Conservation (phyloP, 75 land plant genomes). For the Larix kaempferi region DNA sequence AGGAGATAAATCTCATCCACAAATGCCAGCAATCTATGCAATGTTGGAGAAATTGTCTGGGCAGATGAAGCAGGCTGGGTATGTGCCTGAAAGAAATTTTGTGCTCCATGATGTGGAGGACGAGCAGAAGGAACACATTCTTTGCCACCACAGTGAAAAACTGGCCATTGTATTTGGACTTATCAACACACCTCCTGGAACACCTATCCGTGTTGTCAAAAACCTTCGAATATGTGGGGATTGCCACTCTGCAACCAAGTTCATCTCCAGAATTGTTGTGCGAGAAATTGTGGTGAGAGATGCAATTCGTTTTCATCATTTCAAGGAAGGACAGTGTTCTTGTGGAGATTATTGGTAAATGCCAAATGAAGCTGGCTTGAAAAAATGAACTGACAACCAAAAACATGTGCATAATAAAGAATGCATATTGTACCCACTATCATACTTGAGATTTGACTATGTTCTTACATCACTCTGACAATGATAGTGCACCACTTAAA, state of each 20-base stretch:
- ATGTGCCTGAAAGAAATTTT: neutral
- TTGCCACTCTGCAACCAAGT: neutral
- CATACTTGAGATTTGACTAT: no score
- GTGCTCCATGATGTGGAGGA: neutral
- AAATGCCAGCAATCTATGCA: neutral
- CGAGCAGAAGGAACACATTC: neutral
- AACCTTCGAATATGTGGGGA: neutral
- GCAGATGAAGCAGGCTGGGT: neutral
- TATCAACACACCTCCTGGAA: neutral
- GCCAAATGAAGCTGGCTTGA: no score
- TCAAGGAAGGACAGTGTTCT: conserved; percentile 1
- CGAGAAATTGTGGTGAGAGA: neutral
- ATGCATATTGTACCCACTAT: no score
- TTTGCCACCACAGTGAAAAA: neutral
- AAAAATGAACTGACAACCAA: no score
- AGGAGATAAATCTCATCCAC: neutral
- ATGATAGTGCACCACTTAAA: no score
- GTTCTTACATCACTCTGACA: no score
- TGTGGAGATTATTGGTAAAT: neutral
- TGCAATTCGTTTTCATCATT: neutral
- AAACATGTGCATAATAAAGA: no score
- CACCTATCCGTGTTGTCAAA: neutral
- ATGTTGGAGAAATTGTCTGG: neutral
- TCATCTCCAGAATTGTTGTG: neutral
- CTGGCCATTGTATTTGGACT: neutral